Conservation (phyloP, 2,329 filamentous ascomycete genomes). For the Passalora sequoiae region DNA sequence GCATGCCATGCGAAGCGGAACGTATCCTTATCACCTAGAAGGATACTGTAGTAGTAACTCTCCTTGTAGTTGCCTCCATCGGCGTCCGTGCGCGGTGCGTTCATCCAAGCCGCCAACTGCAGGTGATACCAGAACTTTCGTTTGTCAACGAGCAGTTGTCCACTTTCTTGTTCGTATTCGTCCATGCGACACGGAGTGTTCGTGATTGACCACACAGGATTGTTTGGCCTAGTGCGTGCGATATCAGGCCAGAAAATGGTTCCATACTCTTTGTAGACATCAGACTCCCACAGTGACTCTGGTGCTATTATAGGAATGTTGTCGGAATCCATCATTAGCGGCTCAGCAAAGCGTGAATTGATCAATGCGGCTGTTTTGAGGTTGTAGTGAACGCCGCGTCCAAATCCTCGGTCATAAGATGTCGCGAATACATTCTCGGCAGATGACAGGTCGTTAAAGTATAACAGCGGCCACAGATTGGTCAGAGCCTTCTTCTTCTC, state of each 20-base stretch:
- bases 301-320: constrained; percentile 34
- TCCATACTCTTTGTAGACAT: constrained; percentile 28
- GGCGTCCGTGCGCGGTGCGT: constrained; percentile 4
- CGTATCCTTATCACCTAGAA: constrained; percentile 35
- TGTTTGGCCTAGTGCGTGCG: constrained; percentile 26
- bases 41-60: constrained; percentile 25
- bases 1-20: constrained; percentile 33
- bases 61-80: constrained; percentile 18
- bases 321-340: constrained; percentile 34
- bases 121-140: constrained; percentile 34
- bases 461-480: constrained; percentile 20
- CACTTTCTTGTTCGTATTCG: constrained; percentile 34
- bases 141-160: constrained; percentile 36
- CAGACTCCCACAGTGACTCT: constrained; percentile 29
- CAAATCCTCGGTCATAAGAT: constrained; percentile 10
- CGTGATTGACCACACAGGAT: constrained; percentile 31
- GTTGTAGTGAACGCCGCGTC: constrained; percentile 20
- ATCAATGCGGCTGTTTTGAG: constrained; percentile 36
- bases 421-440: constrained; percentile 21
- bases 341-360: constrained; percentile 35
- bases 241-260: constrained; percentile 36
- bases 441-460: constrained; percentile 30
- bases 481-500: constrained; percentile 17
- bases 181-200: constrained; percentile 32
- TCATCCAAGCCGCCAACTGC: constrained; percentile 33